These are phyloP conservation scores for Tetrapisispora iriomotensis DNA, from an alignment of 805 yeast species.

Conservation along the genomic window DNA sequence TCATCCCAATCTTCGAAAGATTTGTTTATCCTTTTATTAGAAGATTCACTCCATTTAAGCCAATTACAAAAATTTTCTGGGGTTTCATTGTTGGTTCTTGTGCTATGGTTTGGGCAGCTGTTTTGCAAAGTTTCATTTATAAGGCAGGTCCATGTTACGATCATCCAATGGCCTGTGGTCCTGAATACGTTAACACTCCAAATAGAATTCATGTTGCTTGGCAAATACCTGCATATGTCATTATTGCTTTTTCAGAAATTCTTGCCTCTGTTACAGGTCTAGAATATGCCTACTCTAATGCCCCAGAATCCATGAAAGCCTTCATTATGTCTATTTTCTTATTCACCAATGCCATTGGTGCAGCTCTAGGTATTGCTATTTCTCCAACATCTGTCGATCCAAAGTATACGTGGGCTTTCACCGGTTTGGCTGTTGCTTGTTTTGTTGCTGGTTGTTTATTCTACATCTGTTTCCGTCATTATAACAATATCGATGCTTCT, in stretches of 20 bases:
- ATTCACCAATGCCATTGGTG: slow-evolving; percentile 65
- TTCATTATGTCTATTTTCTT: slow-evolving; percentile 45
- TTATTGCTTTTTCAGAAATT: slow-evolving; percentile 68
- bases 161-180: slow-evolving; percentile 35
- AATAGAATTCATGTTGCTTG: slow-evolving; percentile 52
- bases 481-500: slow-evolving; percentile 48
- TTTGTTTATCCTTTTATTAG: slow-evolving; percentile 46
- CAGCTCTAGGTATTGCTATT: slow-evolving; percentile 66
- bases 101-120: slow-evolving; percentile 69
- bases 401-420: slow-evolving; percentile 58
- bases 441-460: slow-evolving; percentile 49
- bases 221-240: slow-evolving; percentile 56
- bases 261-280: slow-evolving; percentile 74
- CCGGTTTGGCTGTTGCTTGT: slow-evolving; percentile 52
- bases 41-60: slow-evolving; percentile 45
- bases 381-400: slow-evolving; percentile 62
- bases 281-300: slow-evolving; percentile 78
- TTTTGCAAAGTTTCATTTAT: slow-evolving; percentile 62
- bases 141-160: slow-evolving; percentile 66
- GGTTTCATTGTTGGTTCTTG: slow-evolving; percentile 59
- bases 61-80: slow-evolving; percentile 58
- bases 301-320: slow-evolving; percentile 48
- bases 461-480: slow-evolving; percentile 49
- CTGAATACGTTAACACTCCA: slow-evolving; percentile 19
- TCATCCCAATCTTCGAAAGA: slow-evolving; percentile 62